Conservation (phyloP, 2,329 filamentous ascomycete genomes). For the Arachnomyces sp. region DNA sequence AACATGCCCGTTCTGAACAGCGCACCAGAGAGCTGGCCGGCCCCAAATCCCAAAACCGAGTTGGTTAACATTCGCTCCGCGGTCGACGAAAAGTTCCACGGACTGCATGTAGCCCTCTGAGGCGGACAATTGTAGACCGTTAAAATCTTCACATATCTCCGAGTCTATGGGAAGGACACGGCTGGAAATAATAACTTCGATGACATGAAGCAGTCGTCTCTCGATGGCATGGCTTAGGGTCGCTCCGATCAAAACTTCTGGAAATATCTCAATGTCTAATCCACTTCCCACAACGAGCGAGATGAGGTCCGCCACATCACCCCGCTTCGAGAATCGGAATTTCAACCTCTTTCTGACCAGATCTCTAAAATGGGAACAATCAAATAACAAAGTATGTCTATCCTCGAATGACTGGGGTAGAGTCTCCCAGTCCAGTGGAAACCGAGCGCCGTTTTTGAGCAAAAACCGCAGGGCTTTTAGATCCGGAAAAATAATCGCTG, state of each 20-base stretch:
- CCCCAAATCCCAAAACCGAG: not conserved
- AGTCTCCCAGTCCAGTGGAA: not conserved
- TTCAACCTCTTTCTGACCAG: too few species aligned
- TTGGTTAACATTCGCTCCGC: conserved; percentile 2
- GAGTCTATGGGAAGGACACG: not conserved
- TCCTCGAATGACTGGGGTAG: not conserved
- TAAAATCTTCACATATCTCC: not conserved
- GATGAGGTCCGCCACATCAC: conserved; percentile 1
- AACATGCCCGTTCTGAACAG: not conserved
- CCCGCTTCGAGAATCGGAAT: too few species aligned
- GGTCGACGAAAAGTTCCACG: conserved; percentile 8
- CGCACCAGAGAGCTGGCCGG: not conserved
- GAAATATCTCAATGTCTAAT: not conserved
- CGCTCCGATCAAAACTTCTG: not conserved
- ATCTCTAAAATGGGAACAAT: too few species aligned
- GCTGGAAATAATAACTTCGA: not conserved
- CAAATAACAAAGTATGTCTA: too few species aligned
- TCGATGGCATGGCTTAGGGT: not conserved
- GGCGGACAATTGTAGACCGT: conserved; percentile 8
- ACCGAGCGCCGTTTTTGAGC: not conserved
- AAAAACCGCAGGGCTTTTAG: not conserved
- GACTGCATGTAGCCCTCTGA: not conserved
- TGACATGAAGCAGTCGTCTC: not conserved
- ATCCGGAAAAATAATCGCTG: not conserved
- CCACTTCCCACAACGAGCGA: not conserved